Evolutionary conservation across 2,329 filamentous ascomycete species (phyloP), one percentile per base, ranked within the genome.

Genomic region (Dactylellina leptospora): DNA sequence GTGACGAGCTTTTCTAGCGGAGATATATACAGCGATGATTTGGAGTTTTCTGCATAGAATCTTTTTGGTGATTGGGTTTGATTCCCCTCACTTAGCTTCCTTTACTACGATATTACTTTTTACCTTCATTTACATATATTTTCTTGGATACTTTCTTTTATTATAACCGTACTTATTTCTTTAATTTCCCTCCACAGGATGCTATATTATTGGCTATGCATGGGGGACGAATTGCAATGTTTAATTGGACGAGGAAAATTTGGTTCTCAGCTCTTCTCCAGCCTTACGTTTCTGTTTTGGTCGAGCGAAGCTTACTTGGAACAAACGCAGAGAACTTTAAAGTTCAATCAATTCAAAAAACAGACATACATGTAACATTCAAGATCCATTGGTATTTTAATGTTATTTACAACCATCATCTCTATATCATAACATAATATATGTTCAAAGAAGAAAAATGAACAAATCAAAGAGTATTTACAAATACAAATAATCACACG

Each of bases 381-480:
- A n/a, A n/a, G n/a, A n/a, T n/a, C n/a, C n/a, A n/a, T n/a, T n/a
- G n/a, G n/a, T n/a, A n/a, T n/a, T n/a, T n/a, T n/a, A n/a, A n/a
- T 16, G 6, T 4, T 40, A 40, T 40, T 38, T 40, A 40, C 36
- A 40, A 40, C 1, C 36, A 3, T 16, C 36, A 40, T n/a, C 36
- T 40, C 40, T 30, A 20, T 20, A n/a, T n/a, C n/a, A 23, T 64
- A 16, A 13, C 30, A 16, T 20, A 56, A 44, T 66, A 56, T 56
- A 50, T 66, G 53, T 53, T 25, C 23, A 48, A 27, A 25, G 11
- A 53, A 51, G 30, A 40, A 55, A 56, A 40, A 16, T 20, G 20
- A 20, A 18, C 40, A 27, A 30, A 51, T 33, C 23, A 25, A 44
- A 11, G n/a, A 33, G 11, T 51, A 58, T 66, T 42, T 58, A 56